Conservation (phyloP, 1,284 basidiomycete genomes). For the Mixia osmundae region DNA sequence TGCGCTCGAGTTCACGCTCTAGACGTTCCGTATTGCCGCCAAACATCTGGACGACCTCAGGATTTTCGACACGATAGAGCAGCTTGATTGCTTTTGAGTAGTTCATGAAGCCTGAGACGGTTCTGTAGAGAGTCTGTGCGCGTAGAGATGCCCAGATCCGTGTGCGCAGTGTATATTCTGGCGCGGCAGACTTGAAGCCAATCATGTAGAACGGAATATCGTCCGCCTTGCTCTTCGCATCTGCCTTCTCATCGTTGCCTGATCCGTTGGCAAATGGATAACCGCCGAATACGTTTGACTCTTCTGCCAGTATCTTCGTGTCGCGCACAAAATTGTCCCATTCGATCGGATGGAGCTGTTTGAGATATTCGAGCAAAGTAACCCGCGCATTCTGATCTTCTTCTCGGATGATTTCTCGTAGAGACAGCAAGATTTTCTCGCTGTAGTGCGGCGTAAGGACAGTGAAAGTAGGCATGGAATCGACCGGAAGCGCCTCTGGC, state of each 20-base stretch:
- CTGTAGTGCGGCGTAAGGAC: conserved; percentile 88
- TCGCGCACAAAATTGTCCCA: conserved; percentile 99
- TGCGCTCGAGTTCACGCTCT: conserved; percentile 87
- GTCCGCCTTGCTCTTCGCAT: conserved; percentile 46
- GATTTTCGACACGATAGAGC: conserved; percentile 97
- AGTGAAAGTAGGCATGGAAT: conserved; percentile 93
- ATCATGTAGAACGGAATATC: conserved; percentile 97
- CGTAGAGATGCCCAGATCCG: conserved; percentile 97
- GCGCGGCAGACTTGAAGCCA: conserved; percentile 95
- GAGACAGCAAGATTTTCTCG: conserved; percentile 79
- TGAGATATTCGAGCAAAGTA: conserved; percentile 84
- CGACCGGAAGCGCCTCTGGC: conserved; percentile 69
- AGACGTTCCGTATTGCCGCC: conserved; percentile 94
- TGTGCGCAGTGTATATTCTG: conserved; percentile 92
- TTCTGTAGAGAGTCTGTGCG: conserved; percentile 93
- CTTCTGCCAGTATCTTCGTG: conserved; percentile 95
- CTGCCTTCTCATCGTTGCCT: conserved; percentile 49
- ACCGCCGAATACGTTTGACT: conserved; percentile 50
- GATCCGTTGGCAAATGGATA: conserved; percentile 16
- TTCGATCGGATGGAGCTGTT: conserved; percentile 91
- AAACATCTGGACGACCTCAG: conserved; percentile 88
- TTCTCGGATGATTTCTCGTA: conserved; percentile 87
- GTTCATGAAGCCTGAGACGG: conserved; percentile 99
- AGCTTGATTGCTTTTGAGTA: conserved; percentile 99
- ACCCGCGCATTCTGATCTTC: conserved; percentile 88